Evolutionary conservation across 768 basidiomycete genomes (phyloP), one percentile per base, ranked within the genome.

Genomic region (Boletus insuetus): DNA sequence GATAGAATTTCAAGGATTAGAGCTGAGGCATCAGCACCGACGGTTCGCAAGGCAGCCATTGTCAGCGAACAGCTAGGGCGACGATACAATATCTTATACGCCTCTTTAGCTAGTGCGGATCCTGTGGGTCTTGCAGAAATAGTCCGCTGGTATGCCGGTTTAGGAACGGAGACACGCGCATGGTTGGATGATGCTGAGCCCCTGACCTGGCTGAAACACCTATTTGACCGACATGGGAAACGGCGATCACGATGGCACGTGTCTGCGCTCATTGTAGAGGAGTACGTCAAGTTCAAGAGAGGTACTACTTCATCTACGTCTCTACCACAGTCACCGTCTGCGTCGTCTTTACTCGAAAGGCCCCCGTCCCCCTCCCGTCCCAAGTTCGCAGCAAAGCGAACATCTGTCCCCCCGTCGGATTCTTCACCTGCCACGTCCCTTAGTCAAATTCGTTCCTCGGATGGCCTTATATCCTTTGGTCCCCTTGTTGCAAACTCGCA

Each of bases 151-250:
- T 82, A 83, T 59, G 67, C 73, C n/a, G 68, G 70, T 31, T 82
- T 82, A 53, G 78, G 80, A 31, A 61, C 69, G 10, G 62, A 74
- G n/a, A 69, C 79, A 10, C 80, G 74, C 54, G 68, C 74, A n/a
- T 74, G 79, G 26, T 65, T 91, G 24, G 86, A 86, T 51, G 77
- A 78, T 49, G 78, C 80, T 0, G 89, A 91, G 63, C 86, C 89
- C 8, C 75, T 87, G 44, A 82, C 83, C 8, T 91, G 89, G 89
- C 71, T 90, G 29, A 86, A 82, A 62, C 86, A 89, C 54, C 64
- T 79, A 58, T 73, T 82, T 46, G 80, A 85, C 45, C 82, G 75
- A 56, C 76, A 66, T 50, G 69, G 69, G 39, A 66, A 62, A 43
- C 73, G 64, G 46, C 77, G 80, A 40, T 75, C 79, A 39, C 79